Evolutionary conservation across 108 stramenopile genomes (phyloP).

Genomic region (Aurantiochytrium sp.): DNA sequence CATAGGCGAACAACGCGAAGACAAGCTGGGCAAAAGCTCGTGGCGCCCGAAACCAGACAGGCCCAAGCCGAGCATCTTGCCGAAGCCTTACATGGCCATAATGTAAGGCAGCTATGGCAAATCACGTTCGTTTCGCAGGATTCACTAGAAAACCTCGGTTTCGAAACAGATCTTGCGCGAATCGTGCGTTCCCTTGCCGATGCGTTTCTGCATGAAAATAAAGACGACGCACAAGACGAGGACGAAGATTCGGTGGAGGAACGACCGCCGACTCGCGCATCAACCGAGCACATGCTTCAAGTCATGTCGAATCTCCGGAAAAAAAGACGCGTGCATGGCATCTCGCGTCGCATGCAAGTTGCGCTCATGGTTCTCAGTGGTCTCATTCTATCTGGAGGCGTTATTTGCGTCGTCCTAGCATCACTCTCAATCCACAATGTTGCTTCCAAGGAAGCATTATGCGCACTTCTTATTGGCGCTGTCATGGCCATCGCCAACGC

Average conservation of each 20-base stretch:
- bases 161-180: background rate
- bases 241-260: background rate
- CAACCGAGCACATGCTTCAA: background rate
- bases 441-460: background rate
- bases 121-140: background rate
- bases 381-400: background rate
- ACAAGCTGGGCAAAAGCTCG: background rate
- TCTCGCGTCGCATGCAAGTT: background rate
- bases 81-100: background rate
- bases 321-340: background rate
- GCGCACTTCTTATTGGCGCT: background rate
- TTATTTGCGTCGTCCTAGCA: background rate
- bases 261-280: background rate
- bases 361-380: background rate
- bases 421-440: background rate
- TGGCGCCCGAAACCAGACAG: background rate
- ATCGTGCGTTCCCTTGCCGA: background rate
- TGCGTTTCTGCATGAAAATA: background rate
- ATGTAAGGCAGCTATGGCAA: background rate
- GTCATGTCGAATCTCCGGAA: background rate
- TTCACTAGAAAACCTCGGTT: background rate
- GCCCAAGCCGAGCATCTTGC: background rate
- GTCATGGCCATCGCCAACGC: background rate
- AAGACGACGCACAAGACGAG: background rate
- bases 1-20: background rate